These are phyloP conservation scores for Alternaria sp. DNA, from an alignment of 2,329 filamentous ascomycete genomes.

Conservation along the genomic window DNA sequence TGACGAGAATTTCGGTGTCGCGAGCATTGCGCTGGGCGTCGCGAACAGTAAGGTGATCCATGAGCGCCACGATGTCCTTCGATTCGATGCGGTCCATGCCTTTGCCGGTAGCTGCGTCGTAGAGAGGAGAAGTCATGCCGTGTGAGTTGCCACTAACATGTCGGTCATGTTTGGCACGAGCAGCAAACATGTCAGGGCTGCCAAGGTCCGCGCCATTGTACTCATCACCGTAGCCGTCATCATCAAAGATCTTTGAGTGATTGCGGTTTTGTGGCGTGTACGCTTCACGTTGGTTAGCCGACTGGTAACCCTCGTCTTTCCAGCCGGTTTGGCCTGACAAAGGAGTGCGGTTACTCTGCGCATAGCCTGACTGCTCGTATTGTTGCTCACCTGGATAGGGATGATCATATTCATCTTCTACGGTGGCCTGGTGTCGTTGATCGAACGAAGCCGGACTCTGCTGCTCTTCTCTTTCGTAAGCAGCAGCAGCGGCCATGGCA, in stretches of 20 bases:
- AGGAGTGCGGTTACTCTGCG: slow-evolving; percentile 40
- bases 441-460: slow-evolving; percentile 34
- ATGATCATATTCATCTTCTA: slow-evolving; percentile 48
- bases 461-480: slow-evolving; percentile 48
- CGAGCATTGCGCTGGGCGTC: slow-evolving; percentile 95
- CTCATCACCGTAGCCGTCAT: slow-evolving; percentile 63
- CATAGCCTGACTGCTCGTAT: slow-evolving; percentile 40
- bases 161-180: slow-evolving; percentile 60
- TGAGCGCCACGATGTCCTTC: slow-evolving; percentile 93
- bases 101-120: slow-evolving; percentile 85
- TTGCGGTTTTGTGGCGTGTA: slow-evolving; percentile 53
- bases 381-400: slow-evolving; percentile 43
- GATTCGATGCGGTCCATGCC: slow-evolving; percentile 93
- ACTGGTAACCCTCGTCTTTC: slow-evolving; percentile 90
- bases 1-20: slow-evolving; percentile 94
- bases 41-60: slow-evolving; percentile 97
- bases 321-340: slow-evolving; percentile 61
- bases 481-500: slow-evolving; percentile 61
- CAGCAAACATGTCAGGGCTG: slow-evolving; percentile 53
- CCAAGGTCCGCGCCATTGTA: slow-evolving; percentile 51
- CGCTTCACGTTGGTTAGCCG: slow-evolving; percentile 67
- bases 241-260: slow-evolving; percentile 59
- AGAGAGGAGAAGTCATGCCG: slow-evolving; percentile 86
- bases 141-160: slow-evolving; percentile 90
- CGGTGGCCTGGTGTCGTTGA: slow-evolving; percentile 42